A percentile compares a stretch with the other conserved stretches of the same genome.
phyloP scores from a whole-genome alignment of 805 yeast species.

The Sugiyamaella lignohabitans region DNA sequence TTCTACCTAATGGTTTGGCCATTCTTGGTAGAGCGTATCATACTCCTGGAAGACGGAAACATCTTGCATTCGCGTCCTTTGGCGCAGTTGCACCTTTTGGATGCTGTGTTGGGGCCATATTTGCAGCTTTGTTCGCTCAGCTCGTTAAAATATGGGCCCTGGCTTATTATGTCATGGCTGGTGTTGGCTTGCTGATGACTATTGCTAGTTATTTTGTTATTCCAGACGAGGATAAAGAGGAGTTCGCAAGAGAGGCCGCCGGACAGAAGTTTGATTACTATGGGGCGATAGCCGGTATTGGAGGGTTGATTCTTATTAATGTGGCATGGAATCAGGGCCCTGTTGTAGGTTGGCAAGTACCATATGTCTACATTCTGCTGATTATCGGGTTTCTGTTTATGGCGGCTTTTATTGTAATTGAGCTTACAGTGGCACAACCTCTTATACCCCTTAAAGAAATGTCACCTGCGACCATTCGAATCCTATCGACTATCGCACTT shows the following conservation, averaged over 20 bases:
- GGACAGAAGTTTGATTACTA: conserved; percentile 38
- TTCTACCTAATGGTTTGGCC: conserved; percentile 57
- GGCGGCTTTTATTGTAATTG: conserved; percentile 43
- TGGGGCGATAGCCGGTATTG: conserved; percentile 53
- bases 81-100: conserved; percentile 64
- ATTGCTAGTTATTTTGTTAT: conserved; percentile 34
- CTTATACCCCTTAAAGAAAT: conserved; percentile 48
- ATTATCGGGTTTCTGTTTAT: conserved; percentile 44
- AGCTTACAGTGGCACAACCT: conserved; percentile 44
- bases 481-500: conserved; percentile 44
- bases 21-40: conserved; percentile 38
- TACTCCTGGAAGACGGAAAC: conserved; percentile 43
- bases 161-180: conserved; percentile 46
- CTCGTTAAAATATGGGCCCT: conserved; percentile 47
- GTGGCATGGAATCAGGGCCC: conserved; percentile 76
- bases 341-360: conserved; percentile 55
- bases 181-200: conserved; percentile 34
- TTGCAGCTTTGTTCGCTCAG: conserved; percentile 45
- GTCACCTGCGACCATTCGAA: conserved; percentile 40
- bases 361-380: conserved; percentile 53
- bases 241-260: background rate
- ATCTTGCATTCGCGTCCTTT: conserved; percentile 48
- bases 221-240: conserved; percentile 27
- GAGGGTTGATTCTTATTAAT: conserved; percentile 56
- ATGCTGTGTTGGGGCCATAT: conserved; percentile 47